Percentiles rank a stretch among this genome's conserved stretches.
phyloP scores from a whole-genome alignment of 805 yeast genomes.

The Grigorovia yakushimaensis region DNA sequence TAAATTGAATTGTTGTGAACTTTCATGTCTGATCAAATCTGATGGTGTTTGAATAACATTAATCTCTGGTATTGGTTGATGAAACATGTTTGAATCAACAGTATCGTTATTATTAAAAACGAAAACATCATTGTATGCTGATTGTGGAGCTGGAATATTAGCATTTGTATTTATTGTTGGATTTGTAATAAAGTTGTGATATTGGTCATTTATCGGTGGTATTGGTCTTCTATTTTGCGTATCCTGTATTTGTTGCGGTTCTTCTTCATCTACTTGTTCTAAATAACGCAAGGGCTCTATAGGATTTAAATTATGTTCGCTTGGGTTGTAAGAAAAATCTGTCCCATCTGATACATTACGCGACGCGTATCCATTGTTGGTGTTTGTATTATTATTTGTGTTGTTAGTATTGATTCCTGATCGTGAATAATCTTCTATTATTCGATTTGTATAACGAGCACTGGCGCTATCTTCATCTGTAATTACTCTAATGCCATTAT shows the following conservation, averaged over 20 bases:
- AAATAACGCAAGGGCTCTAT: background rate
- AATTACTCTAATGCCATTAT: background rate
- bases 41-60: constrained; percentile 22
- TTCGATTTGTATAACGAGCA: constrained; percentile 1
- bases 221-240: background rate
- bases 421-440: constrained; percentile 1
- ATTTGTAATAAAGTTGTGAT: constrained; percentile 14
- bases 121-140: constrained; percentile 18
- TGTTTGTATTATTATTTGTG: background rate
- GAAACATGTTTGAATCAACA: constrained; percentile 2
- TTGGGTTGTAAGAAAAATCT: background rate
- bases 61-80: constrained; percentile 16
- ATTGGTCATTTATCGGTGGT: constrained; percentile 2
- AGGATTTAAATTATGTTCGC: background rate
- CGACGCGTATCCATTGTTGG: background rate
- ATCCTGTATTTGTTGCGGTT: background rate
- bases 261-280: background rate
- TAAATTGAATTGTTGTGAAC: constrained; percentile 3
- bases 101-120: constrained; percentile 1
- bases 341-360: background rate
- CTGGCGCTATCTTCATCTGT: background rate
- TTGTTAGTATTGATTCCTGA: background rate
- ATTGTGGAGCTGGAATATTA: constrained; percentile 10
- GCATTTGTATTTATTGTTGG: constrained; percentile 6
- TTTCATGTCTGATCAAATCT: constrained; percentile 10